Evolutionary conservation across 2,329 filamentous ascomycete species (phyloP).

Genomic region (Aspergillus luchuensis): DNA sequence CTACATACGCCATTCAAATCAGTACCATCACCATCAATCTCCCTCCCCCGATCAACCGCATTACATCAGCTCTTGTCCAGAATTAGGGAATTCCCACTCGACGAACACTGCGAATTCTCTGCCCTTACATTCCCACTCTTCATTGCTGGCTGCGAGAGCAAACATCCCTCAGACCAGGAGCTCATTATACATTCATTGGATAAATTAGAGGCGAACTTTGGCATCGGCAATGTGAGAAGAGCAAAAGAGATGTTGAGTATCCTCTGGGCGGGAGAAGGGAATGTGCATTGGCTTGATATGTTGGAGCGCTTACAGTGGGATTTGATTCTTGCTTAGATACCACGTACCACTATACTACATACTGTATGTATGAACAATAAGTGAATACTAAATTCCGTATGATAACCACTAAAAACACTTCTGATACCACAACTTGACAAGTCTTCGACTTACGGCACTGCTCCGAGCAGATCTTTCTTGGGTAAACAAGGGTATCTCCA

Average conservation of each 20-base stretch:
- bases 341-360: no score
- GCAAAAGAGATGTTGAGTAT: conserved; percentile 34
- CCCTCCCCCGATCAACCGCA: conserved; percentile 31
- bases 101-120: conserved; percentile 40
- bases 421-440: no score
- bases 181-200: conserved; percentile 30
- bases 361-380: no score
- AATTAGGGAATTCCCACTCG: conserved; percentile 31
- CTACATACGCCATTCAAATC: no score
- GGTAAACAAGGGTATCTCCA: conserved; percentile 7
- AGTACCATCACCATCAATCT: conserved; percentile 23
- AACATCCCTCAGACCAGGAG: conserved; percentile 23
- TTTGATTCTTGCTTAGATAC: conserved; percentile 33
- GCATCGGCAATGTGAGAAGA: conserved; percentile 38
- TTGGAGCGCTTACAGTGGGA: conserved; percentile 37
- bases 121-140: conserved; percentile 43
- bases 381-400: no score
- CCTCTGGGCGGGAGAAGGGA: conserved; percentile 28
- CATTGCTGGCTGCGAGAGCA: conserved; percentile 38
- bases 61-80: conserved; percentile 31
- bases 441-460: no score
- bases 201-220: conserved; percentile 37
- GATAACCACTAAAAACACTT: no score
- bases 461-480: no score
- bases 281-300: conserved; percentile 36